phyloP scores from a whole-genome alignment of 495 filamentous ascomycete genomes.

The Xylaria palmicola region DNA sequence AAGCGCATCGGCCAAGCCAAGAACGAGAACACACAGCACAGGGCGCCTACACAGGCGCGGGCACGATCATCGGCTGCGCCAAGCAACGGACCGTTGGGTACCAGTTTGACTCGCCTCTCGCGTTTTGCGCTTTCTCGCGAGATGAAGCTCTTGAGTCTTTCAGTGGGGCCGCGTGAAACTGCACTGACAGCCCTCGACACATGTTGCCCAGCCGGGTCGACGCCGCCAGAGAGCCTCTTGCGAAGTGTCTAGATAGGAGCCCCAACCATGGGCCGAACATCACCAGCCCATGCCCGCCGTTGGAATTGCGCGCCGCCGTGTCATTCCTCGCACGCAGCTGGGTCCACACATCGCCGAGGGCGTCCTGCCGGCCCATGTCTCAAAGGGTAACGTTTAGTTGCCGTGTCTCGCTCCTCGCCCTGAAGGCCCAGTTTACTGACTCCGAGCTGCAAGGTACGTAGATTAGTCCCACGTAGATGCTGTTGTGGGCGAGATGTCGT shows the following conservation, averaged over 20 bases:
- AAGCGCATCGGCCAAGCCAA: no score
- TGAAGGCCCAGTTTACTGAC: conserved; percentile 2
- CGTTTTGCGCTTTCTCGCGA: conserved; percentile 8
- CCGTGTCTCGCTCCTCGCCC: conserved; percentile 8
- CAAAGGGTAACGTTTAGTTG: neutral
- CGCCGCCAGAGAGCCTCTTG: no score
- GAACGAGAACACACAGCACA: no score
- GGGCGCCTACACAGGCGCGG: no score
- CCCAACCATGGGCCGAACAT: no score
- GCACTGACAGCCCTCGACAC: neutral
- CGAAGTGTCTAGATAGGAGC: no score
- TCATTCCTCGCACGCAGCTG: neutral
- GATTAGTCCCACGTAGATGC: neutral
- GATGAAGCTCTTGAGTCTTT: neutral
- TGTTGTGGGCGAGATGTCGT: neutral
- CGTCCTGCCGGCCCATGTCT: neutral
- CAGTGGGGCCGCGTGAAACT: neutral
- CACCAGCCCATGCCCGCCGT: no score
- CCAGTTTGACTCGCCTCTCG: neutral
- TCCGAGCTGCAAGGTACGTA: conserved; percentile 5
- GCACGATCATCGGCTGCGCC: neutral
- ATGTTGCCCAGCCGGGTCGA: no score
- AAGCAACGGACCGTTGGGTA: neutral
- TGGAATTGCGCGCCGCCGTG: no score
- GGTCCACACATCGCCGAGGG: no score